A percentile compares a stretch with the other conserved stretches of the same genome.
Conservation (phyloP, 2,329 filamentous ascomycete genomes). For the Zalaria sp. region DNA sequence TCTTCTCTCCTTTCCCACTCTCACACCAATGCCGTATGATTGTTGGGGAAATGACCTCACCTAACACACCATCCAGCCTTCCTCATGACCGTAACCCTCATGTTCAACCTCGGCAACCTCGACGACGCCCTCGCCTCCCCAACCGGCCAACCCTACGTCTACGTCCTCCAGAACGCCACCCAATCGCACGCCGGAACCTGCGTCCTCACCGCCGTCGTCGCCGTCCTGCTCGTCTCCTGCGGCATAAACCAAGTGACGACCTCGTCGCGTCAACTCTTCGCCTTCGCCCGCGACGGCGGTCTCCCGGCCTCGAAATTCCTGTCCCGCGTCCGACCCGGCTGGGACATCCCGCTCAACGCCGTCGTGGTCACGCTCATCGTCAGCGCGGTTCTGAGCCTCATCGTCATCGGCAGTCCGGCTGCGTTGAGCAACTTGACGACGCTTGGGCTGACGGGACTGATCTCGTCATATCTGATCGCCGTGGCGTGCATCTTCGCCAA, state of each 20-base stretch:
- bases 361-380: slow-evolving; percentile 9
- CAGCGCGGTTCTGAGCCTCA: slow-evolving; percentile 7
- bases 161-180: slow-evolving; percentile 13
- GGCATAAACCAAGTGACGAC: slow-evolving; percentile 15
- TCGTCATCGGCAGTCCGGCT: slow-evolving; percentile 12
- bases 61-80: not conserved
- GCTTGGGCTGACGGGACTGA: slow-evolving; percentile 7
- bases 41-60: slow-evolving; percentile 5
- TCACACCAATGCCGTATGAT: slow-evolving; percentile 7
- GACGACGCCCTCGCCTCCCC: slow-evolving; percentile 13
- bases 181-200: slow-evolving; percentile 10
- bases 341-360: slow-evolving; percentile 9
- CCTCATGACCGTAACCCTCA: slow-evolving; percentile 11
- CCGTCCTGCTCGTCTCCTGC: slow-evolving; percentile 2
- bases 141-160: slow-evolving; percentile 12
- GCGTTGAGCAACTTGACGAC: slow-evolving; percentile 10
- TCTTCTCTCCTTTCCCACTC: slow-evolving; percentile 1
- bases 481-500: slow-evolving; percentile 8
- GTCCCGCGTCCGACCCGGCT: slow-evolving; percentile 10
- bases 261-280: slow-evolving; percentile 9
- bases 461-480: slow-evolving; percentile 9
- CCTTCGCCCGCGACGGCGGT: slow-evolving; percentile 10
- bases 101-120: slow-evolving; percentile 16
- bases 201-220: slow-evolving; percentile 9
- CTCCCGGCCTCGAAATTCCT: slow-evolving; percentile 8